phyloP scores from a whole-genome alignment of 352 stramenopile genomes.

The Elongisporangium prolatum region DNA sequence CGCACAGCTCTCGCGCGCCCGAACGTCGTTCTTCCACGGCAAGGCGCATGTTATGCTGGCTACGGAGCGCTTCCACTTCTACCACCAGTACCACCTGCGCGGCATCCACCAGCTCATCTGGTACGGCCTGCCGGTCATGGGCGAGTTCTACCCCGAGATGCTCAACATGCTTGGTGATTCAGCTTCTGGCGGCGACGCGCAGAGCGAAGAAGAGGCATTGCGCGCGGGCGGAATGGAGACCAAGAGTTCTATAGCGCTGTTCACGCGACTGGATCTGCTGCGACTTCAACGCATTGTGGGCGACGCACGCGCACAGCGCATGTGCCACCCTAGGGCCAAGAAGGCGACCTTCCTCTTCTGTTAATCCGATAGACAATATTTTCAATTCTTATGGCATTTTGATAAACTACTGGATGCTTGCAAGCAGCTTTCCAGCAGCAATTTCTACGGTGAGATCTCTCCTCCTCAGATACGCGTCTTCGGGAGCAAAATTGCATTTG shows the following conservation, averaged over 20 bases:
- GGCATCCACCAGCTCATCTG: constrained; percentile 75
- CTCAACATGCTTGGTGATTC: constrained; percentile 76
- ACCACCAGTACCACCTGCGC: constrained; percentile 80
- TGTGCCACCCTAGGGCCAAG: constrained; percentile 53
- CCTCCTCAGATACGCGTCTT: too few relatives aligned
- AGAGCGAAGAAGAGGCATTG: constrained; percentile 17
- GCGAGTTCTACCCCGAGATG: constrained; percentile 74
- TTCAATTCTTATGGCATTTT: too few relatives aligned
- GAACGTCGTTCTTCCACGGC: constrained; percentile 74
- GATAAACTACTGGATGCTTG: too few relatives aligned
- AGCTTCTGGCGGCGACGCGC: constrained; percentile 10
- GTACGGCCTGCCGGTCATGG: constrained; percentile 62
- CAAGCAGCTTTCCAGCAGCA: too few relatives aligned
- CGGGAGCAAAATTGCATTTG: too few relatives aligned
- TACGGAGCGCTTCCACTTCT: constrained; percentile 84
- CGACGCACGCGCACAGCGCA: constrained; percentile 59
- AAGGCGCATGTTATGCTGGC: constrained; percentile 76
- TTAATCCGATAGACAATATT: constrained; percentile 23
- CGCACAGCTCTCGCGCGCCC: constrained; percentile 58
- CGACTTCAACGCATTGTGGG: constrained; percentile 72
- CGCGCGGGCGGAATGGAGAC: constrained; percentile 15
- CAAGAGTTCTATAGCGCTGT: constrained; percentile 60
- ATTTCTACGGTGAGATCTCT: too few relatives aligned
- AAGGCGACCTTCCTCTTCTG: constrained; percentile 80
- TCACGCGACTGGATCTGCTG: constrained; percentile 54